A percentile compares a stretch with the other conserved stretches of the same genome.
phyloP scores from a whole-genome alignment of 805 yeast genomes.

The Suhomyces vadensis region DNA sequence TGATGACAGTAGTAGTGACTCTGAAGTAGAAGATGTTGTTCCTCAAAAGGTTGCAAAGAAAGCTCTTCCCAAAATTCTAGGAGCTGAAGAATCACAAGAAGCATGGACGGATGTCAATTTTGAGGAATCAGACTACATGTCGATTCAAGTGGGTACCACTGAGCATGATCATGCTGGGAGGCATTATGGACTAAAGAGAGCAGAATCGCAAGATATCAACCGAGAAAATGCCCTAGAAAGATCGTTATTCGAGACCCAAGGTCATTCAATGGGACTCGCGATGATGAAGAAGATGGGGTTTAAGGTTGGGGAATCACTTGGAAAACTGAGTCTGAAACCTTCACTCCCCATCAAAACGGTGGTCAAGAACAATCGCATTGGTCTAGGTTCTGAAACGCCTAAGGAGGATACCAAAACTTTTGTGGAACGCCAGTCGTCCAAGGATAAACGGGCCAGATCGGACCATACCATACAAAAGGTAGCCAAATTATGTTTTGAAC shows the following conservation, averaged over 20 bases:
- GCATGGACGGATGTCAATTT: not conserved
- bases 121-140: not conserved
- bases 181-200: not conserved
- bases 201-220: not conserved
- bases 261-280: slow-evolving; percentile 42
- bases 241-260: slow-evolving; percentile 8
- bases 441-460: slow-evolving; percentile 14
- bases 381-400: slow-evolving; percentile 21
- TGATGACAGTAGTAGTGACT: slow-evolving; percentile 1
- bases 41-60: not conserved
- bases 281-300: slow-evolving; percentile 66
- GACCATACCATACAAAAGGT: slow-evolving; percentile 22
- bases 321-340: slow-evolving; percentile 26
- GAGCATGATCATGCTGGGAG: not conserved
- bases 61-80: not conserved
- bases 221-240: slow-evolving; percentile 6
- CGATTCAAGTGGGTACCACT: not conserved
- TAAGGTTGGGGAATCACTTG: slow-evolving; percentile 47
- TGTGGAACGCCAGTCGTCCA: slow-evolving; percentile 16
- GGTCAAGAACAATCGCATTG: slow-evolving; percentile 17
- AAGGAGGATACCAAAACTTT: slow-evolving; percentile 11
- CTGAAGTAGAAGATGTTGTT: not conserved
- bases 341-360: slow-evolving; percentile 33
- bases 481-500: slow-evolving; percentile 44
- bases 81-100: not conserved